phyloP scores from a whole-genome alignment of 345 rosid genomes.

The Eucalyptus dawsonii region DNA sequence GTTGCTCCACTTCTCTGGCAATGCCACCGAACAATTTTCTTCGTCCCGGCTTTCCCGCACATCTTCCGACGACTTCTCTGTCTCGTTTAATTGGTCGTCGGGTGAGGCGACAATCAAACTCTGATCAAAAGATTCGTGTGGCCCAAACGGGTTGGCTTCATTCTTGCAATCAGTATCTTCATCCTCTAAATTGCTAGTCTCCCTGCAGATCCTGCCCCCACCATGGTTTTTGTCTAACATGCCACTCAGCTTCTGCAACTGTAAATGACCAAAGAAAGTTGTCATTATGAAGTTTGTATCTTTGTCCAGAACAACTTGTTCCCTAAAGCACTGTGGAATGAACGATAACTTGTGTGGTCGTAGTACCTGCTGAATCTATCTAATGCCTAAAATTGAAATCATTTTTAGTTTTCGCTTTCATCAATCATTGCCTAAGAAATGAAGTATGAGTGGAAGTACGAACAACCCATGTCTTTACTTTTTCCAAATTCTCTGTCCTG shows the following conservation, averaged over 20 bases:
- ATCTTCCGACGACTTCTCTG: constrained; percentile 8
- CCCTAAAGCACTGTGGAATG: neutral
- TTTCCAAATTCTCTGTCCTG: neutral
- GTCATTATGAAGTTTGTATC: neutral
- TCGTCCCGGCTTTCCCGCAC: constrained; percentile 14
- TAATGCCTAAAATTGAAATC: neutral
- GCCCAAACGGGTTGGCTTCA: constrained; percentile 3
- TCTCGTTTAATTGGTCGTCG: neutral
- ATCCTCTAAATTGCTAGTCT: constrained; percentile 4
- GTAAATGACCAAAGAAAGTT: neutral
- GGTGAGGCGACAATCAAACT: neutral
- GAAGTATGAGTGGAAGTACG: neutral
- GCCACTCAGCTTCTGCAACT: constrained; percentile 48
- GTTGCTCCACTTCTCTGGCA: constrained; percentile 30
- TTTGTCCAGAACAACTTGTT: neutral
- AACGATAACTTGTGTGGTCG: neutral
- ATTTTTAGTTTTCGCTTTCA: neutral
- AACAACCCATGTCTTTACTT: neutral
- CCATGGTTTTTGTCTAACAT: constrained; percentile 8
- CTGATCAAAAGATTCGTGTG: neutral
- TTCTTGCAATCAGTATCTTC: constrained; percentile 8
- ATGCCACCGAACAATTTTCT: constrained; percentile 13
- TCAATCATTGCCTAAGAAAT: neutral
- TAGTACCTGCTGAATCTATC: neutral
- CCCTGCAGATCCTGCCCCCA: constrained; percentile 4